A percentile compares a stretch with the other conserved stretches of the same genome.
These are phyloP conservation scores for Pneumocystis carinii DNA, from an alignment of 1,139 yeast species.

Conservation along the genomic window DNA sequence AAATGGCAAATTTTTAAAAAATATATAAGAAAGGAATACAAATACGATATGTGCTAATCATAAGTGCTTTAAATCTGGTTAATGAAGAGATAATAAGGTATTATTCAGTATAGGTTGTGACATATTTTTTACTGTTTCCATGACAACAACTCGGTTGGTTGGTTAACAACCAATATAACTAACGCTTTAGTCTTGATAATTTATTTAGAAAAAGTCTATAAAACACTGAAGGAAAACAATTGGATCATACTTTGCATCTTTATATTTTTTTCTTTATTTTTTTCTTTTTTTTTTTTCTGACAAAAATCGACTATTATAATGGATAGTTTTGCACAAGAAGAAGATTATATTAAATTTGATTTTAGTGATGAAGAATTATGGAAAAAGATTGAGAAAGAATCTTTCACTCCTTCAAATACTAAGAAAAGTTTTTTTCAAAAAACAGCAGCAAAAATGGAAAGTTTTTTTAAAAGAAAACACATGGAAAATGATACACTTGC, in stretches of 20 bases:
- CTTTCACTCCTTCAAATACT: neutral
- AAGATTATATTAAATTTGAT: slow-evolving; percentile 25
- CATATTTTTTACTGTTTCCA: neutral
- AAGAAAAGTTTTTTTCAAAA: slow-evolving; percentile 6
- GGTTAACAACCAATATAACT: neutral
- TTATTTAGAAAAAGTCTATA: neutral
- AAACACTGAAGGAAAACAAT: neutral
- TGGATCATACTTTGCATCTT: neutral
- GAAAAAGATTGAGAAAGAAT: slow-evolving; percentile 12
- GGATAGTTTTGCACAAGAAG: slow-evolving; percentile 5
- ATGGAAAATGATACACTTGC: slow-evolving; percentile 18
- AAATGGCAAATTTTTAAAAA: too few relatives aligned
- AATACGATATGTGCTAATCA: too few relatives aligned
- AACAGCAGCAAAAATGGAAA: slow-evolving; percentile 13
- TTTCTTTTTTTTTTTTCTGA: neutral
- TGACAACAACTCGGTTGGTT: neutral
- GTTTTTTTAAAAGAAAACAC: slow-evolving; percentile 6
- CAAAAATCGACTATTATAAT: neutral
- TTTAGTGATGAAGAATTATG: slow-evolving; percentile 16
- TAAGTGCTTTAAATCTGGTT: too few relatives aligned
- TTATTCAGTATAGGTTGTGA: neutral
- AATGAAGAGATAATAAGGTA: neutral
- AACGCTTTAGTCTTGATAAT: neutral
- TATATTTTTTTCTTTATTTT: neutral
- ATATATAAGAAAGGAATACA: too few relatives aligned